These are phyloP conservation scores for Vicia sativa DNA, from an alignment of 306 rosid genomes.

Conservation along the genomic window DNA sequence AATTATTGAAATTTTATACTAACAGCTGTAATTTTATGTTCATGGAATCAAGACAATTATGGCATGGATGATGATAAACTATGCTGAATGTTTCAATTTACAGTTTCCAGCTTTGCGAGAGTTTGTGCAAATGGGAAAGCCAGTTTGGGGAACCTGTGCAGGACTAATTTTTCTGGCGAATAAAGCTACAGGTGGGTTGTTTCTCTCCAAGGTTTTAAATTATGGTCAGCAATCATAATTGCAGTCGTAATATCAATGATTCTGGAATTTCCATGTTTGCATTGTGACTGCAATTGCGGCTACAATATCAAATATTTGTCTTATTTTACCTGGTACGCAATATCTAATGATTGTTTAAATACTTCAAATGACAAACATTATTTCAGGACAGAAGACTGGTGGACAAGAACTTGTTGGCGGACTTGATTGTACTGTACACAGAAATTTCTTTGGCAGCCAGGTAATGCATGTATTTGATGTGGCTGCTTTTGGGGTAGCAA, in stretches of 20 bases:
- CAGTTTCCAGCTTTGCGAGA: conserved; percentile 94
- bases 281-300: not conserved
- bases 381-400: conserved; percentile 91
- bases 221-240: not conserved
- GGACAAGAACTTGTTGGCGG: conserved; percentile 94
- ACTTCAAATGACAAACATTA: conserved; percentile 26
- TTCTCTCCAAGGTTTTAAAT: conserved; percentile 12
- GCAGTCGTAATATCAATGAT: not conserved
- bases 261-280: not conserved
- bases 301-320: not conserved
- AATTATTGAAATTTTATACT: not conserved
- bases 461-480: conserved; percentile 41
- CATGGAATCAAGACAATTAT: not conserved
- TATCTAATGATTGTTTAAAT: conserved; percentile 13
- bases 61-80: conserved; percentile 2
- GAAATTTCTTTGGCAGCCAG: conserved; percentile 99
- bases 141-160: conserved; percentile 99
- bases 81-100: conserved; percentile 28
- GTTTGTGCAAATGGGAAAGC: conserved; percentile 88
- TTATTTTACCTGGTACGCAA: not conserved
- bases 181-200: conserved; percentile 70
- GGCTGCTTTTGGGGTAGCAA: not conserved
- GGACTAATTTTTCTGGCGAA: conserved; percentile 96
- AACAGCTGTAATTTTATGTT: not conserved
- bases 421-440: conserved; percentile 90